These are phyloP conservation scores for Cucurbitaria berberidis DNA, from an alignment of 2,329 filamentous ascomycete species.

Conservation along the genomic window DNA sequence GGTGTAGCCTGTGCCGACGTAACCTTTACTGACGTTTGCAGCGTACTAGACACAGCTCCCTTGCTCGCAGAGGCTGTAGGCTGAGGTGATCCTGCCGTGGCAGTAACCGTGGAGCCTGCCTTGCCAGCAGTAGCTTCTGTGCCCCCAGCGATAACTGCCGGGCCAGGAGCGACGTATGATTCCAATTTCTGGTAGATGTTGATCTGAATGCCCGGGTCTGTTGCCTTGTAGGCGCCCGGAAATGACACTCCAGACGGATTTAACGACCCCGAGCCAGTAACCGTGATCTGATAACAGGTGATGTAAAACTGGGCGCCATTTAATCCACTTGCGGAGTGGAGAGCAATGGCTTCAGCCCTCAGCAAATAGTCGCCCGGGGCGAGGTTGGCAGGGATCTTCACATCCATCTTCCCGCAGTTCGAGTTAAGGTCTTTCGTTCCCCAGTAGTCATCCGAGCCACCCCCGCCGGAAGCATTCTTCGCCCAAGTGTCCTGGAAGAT, in stretches of 20 bases:
- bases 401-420: slow-evolving; percentile 56
- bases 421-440: slow-evolving; percentile 56
- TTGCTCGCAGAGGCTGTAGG: slow-evolving; percentile 17
- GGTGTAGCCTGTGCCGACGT: slow-evolving; percentile 19
- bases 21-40: slow-evolving; percentile 10
- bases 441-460: slow-evolving; percentile 57
- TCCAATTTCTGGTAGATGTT: slow-evolving; percentile 62
- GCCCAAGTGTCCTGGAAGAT: slow-evolving; percentile 61
- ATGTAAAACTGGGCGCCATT: slow-evolving; percentile 56
- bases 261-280: slow-evolving; percentile 62
- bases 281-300: slow-evolving; percentile 64
- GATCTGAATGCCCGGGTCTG: slow-evolving; percentile 65
- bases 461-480: slow-evolving; percentile 49
- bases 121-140: slow-evolving; percentile 37
- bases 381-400: slow-evolving; percentile 61
- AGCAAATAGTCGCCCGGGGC: slow-evolving; percentile 61
- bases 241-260: slow-evolving; percentile 55
- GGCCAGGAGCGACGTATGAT: slow-evolving; percentile 60
- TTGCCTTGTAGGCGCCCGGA: slow-evolving; percentile 62
- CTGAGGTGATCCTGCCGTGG: slow-evolving; percentile 22
- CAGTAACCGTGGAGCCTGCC: slow-evolving; percentile 27
- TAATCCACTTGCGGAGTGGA: slow-evolving; percentile 58
- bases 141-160: slow-evolving; percentile 46
- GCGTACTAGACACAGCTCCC: slow-evolving; percentile 6
- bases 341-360: slow-evolving; percentile 64